Conservation (phyloP, 495 filamentous ascomycete genomes). For the Aspergillus incahuasiensis region DNA sequence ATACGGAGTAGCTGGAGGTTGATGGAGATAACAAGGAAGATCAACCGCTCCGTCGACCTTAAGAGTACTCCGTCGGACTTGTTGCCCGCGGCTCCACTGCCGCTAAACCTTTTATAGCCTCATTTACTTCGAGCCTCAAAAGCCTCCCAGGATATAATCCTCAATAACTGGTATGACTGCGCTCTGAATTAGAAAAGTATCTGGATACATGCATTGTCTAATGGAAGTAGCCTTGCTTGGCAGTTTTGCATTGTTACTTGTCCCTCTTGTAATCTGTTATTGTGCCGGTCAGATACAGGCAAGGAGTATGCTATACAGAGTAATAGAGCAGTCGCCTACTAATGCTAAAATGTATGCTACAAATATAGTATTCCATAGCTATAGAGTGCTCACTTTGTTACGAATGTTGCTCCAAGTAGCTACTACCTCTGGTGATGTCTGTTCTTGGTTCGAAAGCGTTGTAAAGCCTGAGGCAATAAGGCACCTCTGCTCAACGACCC, state of each 20-base stretch:
- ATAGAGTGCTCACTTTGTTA: constrained; percentile 6
- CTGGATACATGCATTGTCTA: too few relatives aligned
- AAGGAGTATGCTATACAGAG: too few relatives aligned
- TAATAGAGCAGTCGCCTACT: too few relatives aligned
- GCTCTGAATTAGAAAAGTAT: too few relatives aligned
- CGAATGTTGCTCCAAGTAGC: too few relatives aligned
- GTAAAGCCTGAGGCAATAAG: constrained; percentile 1
- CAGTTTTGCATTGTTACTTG: too few relatives aligned
- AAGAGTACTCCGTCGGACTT: neutral
- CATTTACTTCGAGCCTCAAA: neutral
- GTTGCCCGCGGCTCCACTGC: neutral
- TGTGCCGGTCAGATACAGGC: too few relatives aligned
- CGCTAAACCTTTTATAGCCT: neutral
- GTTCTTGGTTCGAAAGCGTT: neutral
- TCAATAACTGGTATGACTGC: too few relatives aligned
- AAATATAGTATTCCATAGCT: too few relatives aligned
- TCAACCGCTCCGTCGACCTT: constrained; percentile 9
- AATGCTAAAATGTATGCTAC: too few relatives aligned
- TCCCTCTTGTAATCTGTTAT: too few relatives aligned
- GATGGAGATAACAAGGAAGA: neutral
- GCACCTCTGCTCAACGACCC: constrained; percentile 18
- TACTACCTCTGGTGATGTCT: neutral
- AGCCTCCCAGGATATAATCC: neutral
- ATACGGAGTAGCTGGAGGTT: neutral
- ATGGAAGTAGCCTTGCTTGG: too few relatives aligned